Conservation (phyloP, 768 basidiomycete species). For the Lepiota brunneoincarnata region DNA sequence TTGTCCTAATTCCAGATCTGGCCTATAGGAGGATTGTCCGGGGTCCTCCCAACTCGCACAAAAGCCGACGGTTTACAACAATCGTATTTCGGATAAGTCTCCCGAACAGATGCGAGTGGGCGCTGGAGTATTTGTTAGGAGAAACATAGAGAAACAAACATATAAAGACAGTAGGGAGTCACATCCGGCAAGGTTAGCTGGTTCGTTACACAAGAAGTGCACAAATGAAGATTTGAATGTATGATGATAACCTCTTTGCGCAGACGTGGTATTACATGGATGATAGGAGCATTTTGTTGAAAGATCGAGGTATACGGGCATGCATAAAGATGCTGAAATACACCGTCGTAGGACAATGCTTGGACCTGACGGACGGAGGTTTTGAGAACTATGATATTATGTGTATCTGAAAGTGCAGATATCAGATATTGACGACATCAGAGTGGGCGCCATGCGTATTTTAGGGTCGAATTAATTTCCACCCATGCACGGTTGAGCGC, state of each 20-base stretch:
- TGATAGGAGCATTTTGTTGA: slow-evolving; percentile 21
- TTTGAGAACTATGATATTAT: slow-evolving; percentile 14
- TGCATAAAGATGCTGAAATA: not conserved
- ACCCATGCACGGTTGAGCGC: slow-evolving; percentile 83
- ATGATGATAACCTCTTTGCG: slow-evolving; percentile 17
- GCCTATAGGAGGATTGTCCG: too few relatives aligned
- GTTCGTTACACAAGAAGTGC: too few relatives aligned
- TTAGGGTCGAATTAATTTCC: slow-evolving; percentile 45
- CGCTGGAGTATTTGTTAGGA: too few relatives aligned
- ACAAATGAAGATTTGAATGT: slow-evolving; percentile 24
- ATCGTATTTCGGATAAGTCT: too few relatives aligned
- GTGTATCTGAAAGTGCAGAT: slow-evolving; percentile 20
- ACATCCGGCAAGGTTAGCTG: too few relatives aligned
- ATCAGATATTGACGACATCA: slow-evolving; percentile 18
- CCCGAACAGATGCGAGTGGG: too few relatives aligned
- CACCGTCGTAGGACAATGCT: not conserved
- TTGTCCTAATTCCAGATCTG: too few relatives aligned
- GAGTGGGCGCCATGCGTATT: not conserved
- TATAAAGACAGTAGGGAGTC: too few relatives aligned
- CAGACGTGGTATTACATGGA: slow-evolving; percentile 26
- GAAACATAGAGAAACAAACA: too few relatives aligned
- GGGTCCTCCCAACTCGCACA: too few relatives aligned
- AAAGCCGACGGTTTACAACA: too few relatives aligned
- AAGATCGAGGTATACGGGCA: slow-evolving; percentile 15
- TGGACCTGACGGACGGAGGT: slow-evolving; percentile 20